A percentile compares a stretch with the other conserved stretches of the same genome.
These are phyloP conservation scores for Dacryopinax primogenitus DNA, from an alignment of 768 basidiomycete genomes.

Conservation along the genomic window DNA sequence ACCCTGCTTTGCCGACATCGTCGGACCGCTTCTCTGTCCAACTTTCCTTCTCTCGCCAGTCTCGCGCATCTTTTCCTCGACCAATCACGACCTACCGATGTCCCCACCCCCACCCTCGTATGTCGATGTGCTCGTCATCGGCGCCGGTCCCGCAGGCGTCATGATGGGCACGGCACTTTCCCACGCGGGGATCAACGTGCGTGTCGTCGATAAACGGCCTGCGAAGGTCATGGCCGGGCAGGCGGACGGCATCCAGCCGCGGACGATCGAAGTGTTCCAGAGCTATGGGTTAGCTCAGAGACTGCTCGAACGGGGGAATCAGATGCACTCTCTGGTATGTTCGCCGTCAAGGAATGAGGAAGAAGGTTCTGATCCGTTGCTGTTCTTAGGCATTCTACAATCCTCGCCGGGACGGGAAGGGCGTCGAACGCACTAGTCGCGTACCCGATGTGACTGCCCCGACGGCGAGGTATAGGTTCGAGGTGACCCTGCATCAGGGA, in stretches of 20 bases:
- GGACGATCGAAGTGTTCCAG: slow-evolving; percentile 46
- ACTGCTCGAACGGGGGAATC: slow-evolving; percentile 48
- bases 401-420: slow-evolving; percentile 29
- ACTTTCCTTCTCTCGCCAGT: neutral
- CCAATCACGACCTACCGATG: neutral
- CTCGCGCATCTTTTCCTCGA: neutral
- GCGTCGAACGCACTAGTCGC: slow-evolving; percentile 44
- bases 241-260: slow-evolving; percentile 45
- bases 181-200: slow-evolving; percentile 43
- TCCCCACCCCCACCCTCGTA: slow-evolving; percentile 2
- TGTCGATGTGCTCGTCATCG: slow-evolving; percentile 16
- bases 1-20: too few relatives aligned
- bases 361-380: too few relatives aligned
- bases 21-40: too few relatives aligned
- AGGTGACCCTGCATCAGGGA: slow-evolving; percentile 40
- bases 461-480: slow-evolving; percentile 57
- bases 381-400: slow-evolving; percentile 56
- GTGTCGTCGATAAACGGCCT: slow-evolving; percentile 50
- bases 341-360: too few relatives aligned
- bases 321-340: slow-evolving; percentile 56
- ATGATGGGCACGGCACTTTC: slow-evolving; percentile 58
- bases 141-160: slow-evolving; percentile 35
- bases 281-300: slow-evolving; percentile 65
- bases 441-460: slow-evolving; percentile 49
- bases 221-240: slow-evolving; percentile 38